Conservation (phyloP, 2,329 filamentous ascomycete genomes). For the Colletotrichum sp. region DNA sequence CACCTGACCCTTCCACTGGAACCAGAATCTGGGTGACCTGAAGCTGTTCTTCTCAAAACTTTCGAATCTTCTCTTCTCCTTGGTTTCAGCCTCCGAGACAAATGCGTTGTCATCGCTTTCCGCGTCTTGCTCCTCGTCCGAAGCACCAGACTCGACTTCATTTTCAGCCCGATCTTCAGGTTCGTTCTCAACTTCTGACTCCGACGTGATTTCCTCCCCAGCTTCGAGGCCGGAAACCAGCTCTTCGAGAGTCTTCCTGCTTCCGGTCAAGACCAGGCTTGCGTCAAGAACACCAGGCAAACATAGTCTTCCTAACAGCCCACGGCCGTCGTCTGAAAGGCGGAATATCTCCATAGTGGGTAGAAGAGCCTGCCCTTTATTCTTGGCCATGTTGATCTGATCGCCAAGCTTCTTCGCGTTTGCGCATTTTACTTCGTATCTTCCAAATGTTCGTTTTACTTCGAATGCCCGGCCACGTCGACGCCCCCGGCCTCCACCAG, state of each 20-base stretch:
- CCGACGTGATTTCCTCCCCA: background rate
- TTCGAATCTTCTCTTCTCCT: background rate
- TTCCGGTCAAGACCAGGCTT: background rate
- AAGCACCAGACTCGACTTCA: background rate
- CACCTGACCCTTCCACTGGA: conserved; percentile 3
- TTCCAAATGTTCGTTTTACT: conserved; percentile 2
- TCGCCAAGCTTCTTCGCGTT: background rate
- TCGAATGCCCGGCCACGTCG: conserved; percentile 3
- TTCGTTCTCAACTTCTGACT: background rate
- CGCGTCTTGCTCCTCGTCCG: background rate
- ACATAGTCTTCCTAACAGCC: background rate
- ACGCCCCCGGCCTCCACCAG: background rate
- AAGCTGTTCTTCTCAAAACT: conserved; percentile 18
- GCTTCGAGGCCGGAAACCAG: background rate
- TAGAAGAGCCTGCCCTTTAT: background rate
- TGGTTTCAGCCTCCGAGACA: background rate
- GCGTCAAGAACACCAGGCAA: background rate
- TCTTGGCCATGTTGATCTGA: rapidly evolving
- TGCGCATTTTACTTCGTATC: conserved; percentile 4
- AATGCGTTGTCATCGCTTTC: background rate
- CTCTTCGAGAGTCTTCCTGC: background rate
- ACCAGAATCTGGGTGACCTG: conserved; percentile 14
- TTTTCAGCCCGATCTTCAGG: background rate
- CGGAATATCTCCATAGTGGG: background rate
- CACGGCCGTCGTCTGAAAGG: conserved; percentile 3